Conservation (phyloP, 1,284 basidiomycete species). For the Moesziomyces globuligerus region DNA sequence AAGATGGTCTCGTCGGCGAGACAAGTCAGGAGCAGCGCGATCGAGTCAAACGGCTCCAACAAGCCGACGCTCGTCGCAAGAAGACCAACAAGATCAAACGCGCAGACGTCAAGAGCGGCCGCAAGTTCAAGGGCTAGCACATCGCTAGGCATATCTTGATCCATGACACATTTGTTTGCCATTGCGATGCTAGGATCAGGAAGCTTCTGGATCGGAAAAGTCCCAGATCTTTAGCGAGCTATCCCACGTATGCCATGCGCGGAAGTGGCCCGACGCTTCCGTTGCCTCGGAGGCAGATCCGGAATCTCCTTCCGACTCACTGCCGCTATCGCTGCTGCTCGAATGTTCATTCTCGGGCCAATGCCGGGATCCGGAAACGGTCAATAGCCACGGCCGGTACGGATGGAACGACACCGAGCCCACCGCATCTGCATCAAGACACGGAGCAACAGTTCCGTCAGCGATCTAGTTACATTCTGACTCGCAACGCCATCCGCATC, state of each 20-base stretch:
- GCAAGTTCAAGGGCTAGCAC: slow-evolving; percentile 44
- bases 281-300: slow-evolving; percentile 1
- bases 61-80: slow-evolving; percentile 40
- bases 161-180: no score
- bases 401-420: slow-evolving; percentile 48
- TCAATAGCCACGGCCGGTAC: slow-evolving; percentile 28
- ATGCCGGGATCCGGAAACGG: slow-evolving; percentile 38
- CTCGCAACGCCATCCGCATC: neutral
- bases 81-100: slow-evolving; percentile 49
- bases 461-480: neutral
- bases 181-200: neutral
- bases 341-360: slow-evolving; percentile 17
- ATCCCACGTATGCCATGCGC: slow-evolving; percentile 33
- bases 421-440: slow-evolving; percentile 28
- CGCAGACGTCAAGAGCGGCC: slow-evolving; percentile 42
- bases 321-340: neutral
- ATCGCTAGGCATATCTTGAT: no score
- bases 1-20: slow-evolving; percentile 33
- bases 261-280: neutral
- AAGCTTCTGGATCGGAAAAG: slow-evolving; percentile 16
- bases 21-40: slow-evolving; percentile 37
- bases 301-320: slow-evolving; percentile 8
- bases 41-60: slow-evolving; percentile 27
- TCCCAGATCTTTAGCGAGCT: slow-evolving; percentile 36
- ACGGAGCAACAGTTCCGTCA: neutral